Conservation (phyloP, 495 filamentous ascomycete species). For the Tuber indicum region DNA sequence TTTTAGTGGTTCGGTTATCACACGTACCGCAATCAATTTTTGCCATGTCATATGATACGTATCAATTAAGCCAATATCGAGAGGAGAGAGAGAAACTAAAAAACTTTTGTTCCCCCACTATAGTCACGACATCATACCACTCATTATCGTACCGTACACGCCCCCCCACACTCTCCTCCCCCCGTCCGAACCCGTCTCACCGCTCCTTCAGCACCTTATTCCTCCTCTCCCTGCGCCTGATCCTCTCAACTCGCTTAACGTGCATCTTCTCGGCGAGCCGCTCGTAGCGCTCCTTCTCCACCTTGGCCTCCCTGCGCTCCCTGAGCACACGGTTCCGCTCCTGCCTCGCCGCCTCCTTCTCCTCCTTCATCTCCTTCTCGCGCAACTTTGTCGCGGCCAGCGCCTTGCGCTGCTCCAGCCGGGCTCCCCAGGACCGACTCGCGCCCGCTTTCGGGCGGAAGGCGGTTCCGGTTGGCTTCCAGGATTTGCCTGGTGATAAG, state of each 20-base stretch:
- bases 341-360: constrained; percentile 82
- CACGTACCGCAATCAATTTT: neutral
- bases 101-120: neutral
- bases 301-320: constrained; percentile 75
- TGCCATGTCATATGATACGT: neutral
- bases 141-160: neutral
- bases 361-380: constrained; percentile 90
- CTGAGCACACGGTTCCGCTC: constrained; percentile 58
- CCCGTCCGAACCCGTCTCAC: constrained; percentile 25
- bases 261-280: constrained; percentile 98
- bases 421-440: constrained; percentile 65
- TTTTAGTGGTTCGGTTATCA: neutral
- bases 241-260: constrained; percentile 79
- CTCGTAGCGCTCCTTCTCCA: constrained; percentile 87
- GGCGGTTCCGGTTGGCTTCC: constrained; percentile 74
- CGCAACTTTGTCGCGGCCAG: constrained; percentile 71
- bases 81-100: neutral
- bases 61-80: neutral
- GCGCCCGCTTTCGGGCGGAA: constrained; percentile 76
- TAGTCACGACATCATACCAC: neutral
- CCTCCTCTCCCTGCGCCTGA: constrained; percentile 92
- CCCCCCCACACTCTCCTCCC: neutral
- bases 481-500: constrained; percentile 72
- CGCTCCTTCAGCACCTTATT: constrained; percentile 79
- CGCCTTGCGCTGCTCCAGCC: constrained; percentile 57